phyloP scores from a whole-genome alignment of 306 rosid genomes.

The Trifolium dubium region DNA sequence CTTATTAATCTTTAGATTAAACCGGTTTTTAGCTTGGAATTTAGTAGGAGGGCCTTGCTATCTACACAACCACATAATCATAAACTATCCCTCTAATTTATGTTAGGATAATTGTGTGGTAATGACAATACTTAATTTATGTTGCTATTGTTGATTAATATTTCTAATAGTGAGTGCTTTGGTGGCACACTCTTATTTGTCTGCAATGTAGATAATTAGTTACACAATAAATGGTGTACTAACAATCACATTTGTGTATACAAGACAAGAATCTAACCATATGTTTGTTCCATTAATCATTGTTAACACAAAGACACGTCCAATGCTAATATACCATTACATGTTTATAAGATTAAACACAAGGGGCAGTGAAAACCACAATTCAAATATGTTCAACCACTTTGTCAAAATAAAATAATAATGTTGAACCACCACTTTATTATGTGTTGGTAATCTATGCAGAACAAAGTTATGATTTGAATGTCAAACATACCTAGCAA shows the following conservation, averaged over 20 bases:
- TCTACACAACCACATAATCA: background rate
- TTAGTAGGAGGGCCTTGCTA: background rate
- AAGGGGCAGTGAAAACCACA: too few relatives aligned
- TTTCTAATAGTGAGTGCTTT: slow-evolving; percentile 22
- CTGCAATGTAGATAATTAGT: slow-evolving; percentile 36
- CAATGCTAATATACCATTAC: too few relatives aligned
- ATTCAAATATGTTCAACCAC: too few relatives aligned
- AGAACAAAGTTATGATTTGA: too few relatives aligned
- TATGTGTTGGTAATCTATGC: too few relatives aligned
- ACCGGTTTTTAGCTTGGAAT: background rate
- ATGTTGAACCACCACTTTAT: too few relatives aligned
- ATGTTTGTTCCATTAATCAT: background rate
- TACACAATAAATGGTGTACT: background rate
- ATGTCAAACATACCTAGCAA: too few relatives aligned
- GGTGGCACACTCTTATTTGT: slow-evolving; percentile 55
- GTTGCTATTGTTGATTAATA: background rate
- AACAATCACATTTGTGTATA: background rate
- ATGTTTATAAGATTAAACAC: too few relatives aligned
- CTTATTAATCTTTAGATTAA: background rate
- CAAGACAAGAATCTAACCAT: background rate
- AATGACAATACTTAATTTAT: background rate
- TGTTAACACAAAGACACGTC: too few relatives aligned
- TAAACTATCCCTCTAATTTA: background rate
- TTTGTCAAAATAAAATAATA: too few relatives aligned
- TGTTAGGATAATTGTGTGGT: background rate